phyloP scores from a whole-genome alignment of 176 grass and related monocot species.

The Raddia guianensis region DNA sequence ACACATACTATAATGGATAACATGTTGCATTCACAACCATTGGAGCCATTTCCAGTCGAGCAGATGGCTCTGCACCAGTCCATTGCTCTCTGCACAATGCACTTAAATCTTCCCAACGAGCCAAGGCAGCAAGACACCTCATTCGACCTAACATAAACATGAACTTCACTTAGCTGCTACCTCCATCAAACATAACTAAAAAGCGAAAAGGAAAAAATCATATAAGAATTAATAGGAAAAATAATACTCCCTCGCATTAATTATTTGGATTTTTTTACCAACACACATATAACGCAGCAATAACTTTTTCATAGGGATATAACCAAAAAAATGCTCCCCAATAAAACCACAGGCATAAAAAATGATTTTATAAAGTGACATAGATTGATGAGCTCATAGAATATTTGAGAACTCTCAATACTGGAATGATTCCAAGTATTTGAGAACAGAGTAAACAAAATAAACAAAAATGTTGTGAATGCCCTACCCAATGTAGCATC shows the following conservation, averaged over 20 bases:
- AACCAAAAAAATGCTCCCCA: not conserved
- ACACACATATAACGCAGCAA: not conserved
- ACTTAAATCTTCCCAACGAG: slow-evolving; percentile 93
- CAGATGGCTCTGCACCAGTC: slow-evolving; percentile 91
- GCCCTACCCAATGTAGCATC: slow-evolving; percentile 83
- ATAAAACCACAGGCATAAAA: slow-evolving; percentile 20
- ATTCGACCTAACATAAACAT: slow-evolving; percentile 72
- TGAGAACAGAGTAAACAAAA: not conserved
- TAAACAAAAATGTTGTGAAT: slow-evolving; percentile 1
- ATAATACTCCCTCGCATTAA: not conserved
- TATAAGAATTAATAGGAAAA: not conserved
- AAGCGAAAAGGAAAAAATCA: slow-evolving; percentile 8
- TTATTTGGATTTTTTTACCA: not conserved
- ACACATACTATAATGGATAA: slow-evolving; percentile 19
- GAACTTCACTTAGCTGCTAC: slow-evolving; percentile 27
- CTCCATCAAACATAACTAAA: slow-evolving; percentile 8
- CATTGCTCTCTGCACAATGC: slow-evolving; percentile 93
- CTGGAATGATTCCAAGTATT: not conserved
- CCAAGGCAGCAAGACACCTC: slow-evolving; percentile 93
- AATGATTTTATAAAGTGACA: not conserved
- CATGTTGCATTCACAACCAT: slow-evolving; percentile 63
- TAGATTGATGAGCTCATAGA: not conserved
- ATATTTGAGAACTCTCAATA: not conserved
- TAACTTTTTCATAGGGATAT: slow-evolving; percentile 17
- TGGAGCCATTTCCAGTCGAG: slow-evolving; percentile 96